Conservation (phyloP, 1,284 basidiomycete genomes). For the Trametes pubescens region DNA sequence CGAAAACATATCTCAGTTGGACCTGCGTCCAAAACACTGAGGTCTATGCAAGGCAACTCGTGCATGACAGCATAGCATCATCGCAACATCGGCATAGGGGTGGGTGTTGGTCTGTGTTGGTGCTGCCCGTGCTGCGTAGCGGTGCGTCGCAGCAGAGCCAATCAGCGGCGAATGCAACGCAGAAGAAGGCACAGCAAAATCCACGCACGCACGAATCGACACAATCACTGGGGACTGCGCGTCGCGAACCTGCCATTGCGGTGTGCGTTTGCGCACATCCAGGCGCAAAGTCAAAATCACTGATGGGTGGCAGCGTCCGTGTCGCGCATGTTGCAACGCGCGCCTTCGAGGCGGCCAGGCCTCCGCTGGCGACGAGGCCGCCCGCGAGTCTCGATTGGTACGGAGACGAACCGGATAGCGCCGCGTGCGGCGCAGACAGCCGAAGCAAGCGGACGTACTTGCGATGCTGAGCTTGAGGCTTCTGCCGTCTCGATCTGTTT, state of each 20-base stretch:
- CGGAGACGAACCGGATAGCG: not conserved
- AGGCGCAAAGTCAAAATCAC: constrained; percentile 1
- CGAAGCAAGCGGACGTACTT: not conserved
- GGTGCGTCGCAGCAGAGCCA: not conserved
- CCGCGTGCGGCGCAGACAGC: not conserved
- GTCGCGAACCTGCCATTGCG: not conserved
- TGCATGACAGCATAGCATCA: not conserved
- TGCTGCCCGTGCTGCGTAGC: not conserved
- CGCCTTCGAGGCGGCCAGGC: too few relatives aligned
- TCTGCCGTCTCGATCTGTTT: not conserved
- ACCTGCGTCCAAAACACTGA: not conserved
- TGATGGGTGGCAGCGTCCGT: not conserved
- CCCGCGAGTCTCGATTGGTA: too few relatives aligned
- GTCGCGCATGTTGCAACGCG: too few relatives aligned
- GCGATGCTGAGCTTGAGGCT: not conserved
- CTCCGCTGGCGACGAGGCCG: too few relatives aligned
- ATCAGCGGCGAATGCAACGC: not conserved
- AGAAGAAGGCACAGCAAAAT: not conserved
- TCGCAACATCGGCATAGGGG: not conserved
- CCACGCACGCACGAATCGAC: not conserved
- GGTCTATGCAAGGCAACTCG: too few relatives aligned
- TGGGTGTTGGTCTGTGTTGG: not conserved
- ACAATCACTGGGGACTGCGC: not conserved
- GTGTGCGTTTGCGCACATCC: not conserved
- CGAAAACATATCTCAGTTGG: not conserved